Percentiles rank a stretch among this genome's conserved stretches.
These are phyloP conservation scores for Phialocephala subalpina DNA, from an alignment of 2,329 filamentous ascomycete genomes.

Conservation along the genomic window DNA sequence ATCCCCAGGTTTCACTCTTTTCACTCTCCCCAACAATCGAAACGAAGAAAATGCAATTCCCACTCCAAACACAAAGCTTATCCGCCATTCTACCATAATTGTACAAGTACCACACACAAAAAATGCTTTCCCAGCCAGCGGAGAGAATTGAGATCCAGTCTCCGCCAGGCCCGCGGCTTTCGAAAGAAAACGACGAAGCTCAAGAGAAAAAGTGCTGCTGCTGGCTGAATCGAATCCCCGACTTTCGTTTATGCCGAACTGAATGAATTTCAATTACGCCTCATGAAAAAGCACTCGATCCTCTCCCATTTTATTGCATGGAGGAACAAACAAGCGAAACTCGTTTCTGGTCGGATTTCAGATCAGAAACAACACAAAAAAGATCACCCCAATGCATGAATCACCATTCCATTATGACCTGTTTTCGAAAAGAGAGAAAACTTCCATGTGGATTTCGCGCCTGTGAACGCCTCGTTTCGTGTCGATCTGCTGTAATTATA, in stretches of 20 bases:
- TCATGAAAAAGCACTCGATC: conserved; percentile 11
- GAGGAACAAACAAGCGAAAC: background rate
- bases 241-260: conserved; percentile 7
- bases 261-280: conserved; percentile 19
- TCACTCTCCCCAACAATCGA: background rate
- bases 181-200: background rate
- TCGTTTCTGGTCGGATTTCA: no score
- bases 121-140: conserved; percentile 11
- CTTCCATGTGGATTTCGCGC: conserved; percentile 30
- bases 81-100: conserved; percentile 15
- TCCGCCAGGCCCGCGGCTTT: conserved; percentile 14
- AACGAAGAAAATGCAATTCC: conserved; percentile 15
- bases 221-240: conserved; percentile 5
- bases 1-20: conserved; percentile 2
- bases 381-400: conserved; percentile 35
- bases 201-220: background rate
- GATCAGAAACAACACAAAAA: conserved; percentile 17
- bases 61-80: conserved; percentile 5
- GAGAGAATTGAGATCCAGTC: conserved; percentile 13
- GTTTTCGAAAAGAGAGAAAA: conserved; percentile 24
- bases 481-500: conserved; percentile 28
- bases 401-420: conserved; percentile 34
- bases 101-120: conserved; percentile 11
- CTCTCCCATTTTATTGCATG: background rate
- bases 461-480: conserved; percentile 39